phyloP scores from a whole-genome alignment of 495 filamentous ascomycete species.

The Cryomyces minteri region DNA sequence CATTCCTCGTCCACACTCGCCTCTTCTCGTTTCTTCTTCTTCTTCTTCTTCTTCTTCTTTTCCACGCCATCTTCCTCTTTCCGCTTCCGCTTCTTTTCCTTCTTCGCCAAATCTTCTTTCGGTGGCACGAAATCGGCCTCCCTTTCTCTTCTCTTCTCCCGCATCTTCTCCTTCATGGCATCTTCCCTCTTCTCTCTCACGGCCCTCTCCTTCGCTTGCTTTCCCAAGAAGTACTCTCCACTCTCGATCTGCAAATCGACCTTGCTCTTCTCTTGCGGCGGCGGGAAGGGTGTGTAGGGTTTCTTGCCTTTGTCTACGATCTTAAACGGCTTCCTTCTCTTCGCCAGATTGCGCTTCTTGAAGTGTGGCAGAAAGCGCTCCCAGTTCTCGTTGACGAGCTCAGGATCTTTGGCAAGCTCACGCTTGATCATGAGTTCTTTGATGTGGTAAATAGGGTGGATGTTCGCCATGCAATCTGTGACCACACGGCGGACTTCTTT shows the following conservation, averaged over 20 bases:
- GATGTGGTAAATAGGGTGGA: constrained; percentile 85
- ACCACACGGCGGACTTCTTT: constrained; percentile 85
- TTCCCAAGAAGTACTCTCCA: constrained; percentile 89
- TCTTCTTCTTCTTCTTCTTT: constrained; percentile 20
- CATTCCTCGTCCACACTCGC: too few species aligned
- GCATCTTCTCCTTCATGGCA: constrained; percentile 65
- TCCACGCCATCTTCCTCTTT: constrained; percentile 34
- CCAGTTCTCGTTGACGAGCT: constrained; percentile 75
- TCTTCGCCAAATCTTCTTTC: constrained; percentile 38
- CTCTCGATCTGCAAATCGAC: constrained; percentile 95
- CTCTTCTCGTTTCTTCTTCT: neutral
- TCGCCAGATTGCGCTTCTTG: constrained; percentile 84
- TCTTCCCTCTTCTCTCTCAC: constrained; percentile 62
- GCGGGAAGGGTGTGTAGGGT: constrained; percentile 65
- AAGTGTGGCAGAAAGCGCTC: constrained; percentile 94
- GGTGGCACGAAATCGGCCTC: constrained; percentile 76
- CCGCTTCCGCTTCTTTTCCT: constrained; percentile 36
- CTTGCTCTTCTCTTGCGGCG: constrained; percentile 80
- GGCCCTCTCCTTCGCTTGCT: constrained; percentile 75
- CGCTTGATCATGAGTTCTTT: constrained; percentile 99
- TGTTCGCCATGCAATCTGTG: constrained; percentile 92
- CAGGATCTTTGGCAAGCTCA: constrained; percentile 90
- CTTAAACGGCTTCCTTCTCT: constrained; percentile 64
- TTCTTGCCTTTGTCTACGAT: constrained; percentile 91
- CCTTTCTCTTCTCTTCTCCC: constrained; percentile 71